phyloP scores from a whole-genome alignment of 371 early-diverging fungal species.

The Lichtheimia ornata region DNA sequence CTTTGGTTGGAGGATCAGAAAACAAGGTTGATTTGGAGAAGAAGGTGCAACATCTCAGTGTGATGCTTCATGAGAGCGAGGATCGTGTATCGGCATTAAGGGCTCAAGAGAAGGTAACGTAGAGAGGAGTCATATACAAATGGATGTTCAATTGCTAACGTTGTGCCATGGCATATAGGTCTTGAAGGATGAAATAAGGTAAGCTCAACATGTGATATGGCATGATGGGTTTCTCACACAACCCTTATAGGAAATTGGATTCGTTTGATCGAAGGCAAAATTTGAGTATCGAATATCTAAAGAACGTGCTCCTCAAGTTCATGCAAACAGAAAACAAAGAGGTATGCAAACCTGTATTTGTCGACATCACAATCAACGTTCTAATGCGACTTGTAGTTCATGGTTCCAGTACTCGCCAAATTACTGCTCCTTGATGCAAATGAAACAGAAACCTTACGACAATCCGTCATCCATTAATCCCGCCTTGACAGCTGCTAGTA shows the following conservation, averaged over 20 bases:
- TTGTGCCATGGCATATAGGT: constrained; percentile 17
- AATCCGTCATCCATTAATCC: not conserved
- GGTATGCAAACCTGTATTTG: constrained; percentile 21
- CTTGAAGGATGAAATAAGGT: constrained; percentile 50
- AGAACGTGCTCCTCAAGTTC: constrained; percentile 66
- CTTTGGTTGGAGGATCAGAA: constrained; percentile 26
- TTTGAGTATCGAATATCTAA: constrained; percentile 63
- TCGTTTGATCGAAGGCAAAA: constrained; percentile 63
- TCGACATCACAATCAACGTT: too few species aligned
- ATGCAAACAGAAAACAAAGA: constrained; percentile 58
- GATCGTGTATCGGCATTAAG: constrained; percentile 49
- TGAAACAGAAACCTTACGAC: constrained; percentile 35
- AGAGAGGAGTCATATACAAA: too few species aligned
- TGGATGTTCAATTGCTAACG: not conserved
- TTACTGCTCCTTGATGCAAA: constrained; percentile 40
- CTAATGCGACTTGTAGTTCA: constrained; percentile 20
- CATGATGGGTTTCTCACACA: not conserved
- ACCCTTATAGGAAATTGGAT: constrained; percentile 52
- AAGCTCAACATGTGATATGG: not conserved
- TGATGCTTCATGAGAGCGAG: constrained; percentile 64
- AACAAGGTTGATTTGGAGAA: constrained; percentile 27
- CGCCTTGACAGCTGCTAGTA: too few species aligned
- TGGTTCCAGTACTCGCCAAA: constrained; percentile 50
- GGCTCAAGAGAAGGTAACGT: constrained; percentile 58
- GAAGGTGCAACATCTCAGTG: constrained; percentile 55